phyloP scores from a whole-genome alignment of 768 basidiomycete genomes.

The Tubosaeta sp. region DNA sequence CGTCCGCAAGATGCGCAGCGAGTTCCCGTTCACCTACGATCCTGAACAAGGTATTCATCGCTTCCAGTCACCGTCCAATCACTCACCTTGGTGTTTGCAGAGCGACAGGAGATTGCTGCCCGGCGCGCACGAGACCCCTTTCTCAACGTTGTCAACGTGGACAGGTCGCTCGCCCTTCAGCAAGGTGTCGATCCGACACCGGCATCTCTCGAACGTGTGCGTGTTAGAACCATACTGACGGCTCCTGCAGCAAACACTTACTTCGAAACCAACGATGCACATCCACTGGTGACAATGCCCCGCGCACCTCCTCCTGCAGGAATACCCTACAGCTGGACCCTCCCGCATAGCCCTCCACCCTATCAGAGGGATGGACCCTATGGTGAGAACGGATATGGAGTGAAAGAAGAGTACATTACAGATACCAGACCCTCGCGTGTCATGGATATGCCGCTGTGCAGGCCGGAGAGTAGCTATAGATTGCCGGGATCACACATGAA shows the following conservation, averaged over 20 bases:
- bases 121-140: constrained; percentile 1
- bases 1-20: constrained; percentile 15
- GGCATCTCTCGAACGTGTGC: constrained; percentile 5
- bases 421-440: constrained; percentile 3
- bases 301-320: neutral
- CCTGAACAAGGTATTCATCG: constrained; percentile 1
- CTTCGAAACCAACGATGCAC: neutral
- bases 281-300: neutral
- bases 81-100: constrained; percentile 3
- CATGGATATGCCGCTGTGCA: neutral
- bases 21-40: constrained; percentile 5
- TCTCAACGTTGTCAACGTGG: neutral
- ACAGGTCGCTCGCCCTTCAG: constrained; percentile 2
- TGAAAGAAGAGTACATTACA: neutral
- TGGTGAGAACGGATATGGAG: neutral
- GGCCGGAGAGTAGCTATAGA: constrained; percentile 1
- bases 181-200: constrained; percentile 6
- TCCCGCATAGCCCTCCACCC: neutral
- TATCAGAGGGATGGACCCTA: neutral
- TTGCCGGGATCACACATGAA: neutral
- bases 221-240: constrained; percentile 5
- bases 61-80: neutral
- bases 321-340: neutral
- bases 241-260: neutral
- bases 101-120: neutral